Percentiles rank a stretch among this genome's conserved stretches.
Evolutionary conservation across 2,329 filamentous ascomycete genomes (phyloP).

Genomic region (Aureobasidium lini): DNA sequence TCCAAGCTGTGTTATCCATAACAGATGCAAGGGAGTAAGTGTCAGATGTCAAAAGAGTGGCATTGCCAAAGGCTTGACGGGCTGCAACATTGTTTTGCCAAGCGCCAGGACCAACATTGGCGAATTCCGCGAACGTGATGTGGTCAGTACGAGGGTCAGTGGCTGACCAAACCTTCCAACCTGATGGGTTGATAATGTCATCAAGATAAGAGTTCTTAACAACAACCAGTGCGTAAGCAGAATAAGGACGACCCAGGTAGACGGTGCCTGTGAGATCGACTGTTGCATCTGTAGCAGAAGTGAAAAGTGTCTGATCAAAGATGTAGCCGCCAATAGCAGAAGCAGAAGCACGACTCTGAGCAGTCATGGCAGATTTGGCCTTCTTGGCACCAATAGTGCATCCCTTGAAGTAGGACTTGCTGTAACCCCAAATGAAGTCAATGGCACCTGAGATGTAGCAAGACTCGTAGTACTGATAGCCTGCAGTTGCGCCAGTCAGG

Average conservation of each 20-base stretch:
- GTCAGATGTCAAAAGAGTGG: conserved; percentile 31
- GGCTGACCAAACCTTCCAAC: conserved; percentile 24
- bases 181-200: conserved; percentile 19
- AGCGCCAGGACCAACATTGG: conserved; percentile 22
- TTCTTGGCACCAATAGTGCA: conserved; percentile 32
- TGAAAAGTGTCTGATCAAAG: conserved; percentile 30
- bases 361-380: conserved; percentile 30
- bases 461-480: conserved; percentile 34
- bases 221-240: conserved; percentile 19
- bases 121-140: conserved; percentile 21
- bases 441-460: conserved; percentile 34
- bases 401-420: conserved; percentile 37
- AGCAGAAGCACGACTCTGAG: conserved; percentile 31
- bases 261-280: conserved; percentile 29
- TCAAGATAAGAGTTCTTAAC: conserved; percentile 22
- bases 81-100: conserved; percentile 31
- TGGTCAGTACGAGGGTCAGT: conserved; percentile 20
- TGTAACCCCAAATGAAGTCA: conserved; percentile 39
- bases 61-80: conserved; percentile 29
- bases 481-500: conserved; percentile 23
- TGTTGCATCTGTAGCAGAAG: conserved; percentile 21
- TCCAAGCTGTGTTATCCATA: conserved; percentile 33
- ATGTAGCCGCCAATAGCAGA: conserved; percentile 31
- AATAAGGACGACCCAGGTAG: conserved; percentile 21
- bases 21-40: conserved; percentile 27